Conservation (phyloP, 177 flowering plant species). For the Tripterygium wilfordii region DNA sequence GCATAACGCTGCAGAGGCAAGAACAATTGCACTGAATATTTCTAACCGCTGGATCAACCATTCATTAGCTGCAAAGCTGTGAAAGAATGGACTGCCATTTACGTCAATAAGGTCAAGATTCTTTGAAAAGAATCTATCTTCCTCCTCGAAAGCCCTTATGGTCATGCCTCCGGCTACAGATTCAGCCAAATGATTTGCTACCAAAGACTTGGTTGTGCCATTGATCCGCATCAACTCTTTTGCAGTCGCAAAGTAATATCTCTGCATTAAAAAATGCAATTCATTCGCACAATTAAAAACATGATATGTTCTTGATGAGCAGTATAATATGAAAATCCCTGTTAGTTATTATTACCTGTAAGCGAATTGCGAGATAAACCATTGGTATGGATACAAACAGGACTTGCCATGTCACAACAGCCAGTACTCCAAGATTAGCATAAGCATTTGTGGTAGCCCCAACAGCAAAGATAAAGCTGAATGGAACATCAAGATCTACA, state of each 20-base stretch:
- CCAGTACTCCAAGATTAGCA: constrained; percentile 49
- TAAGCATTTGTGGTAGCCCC: constrained; percentile 41
- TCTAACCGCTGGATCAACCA: constrained; percentile 65
- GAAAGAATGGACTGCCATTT: constrained; percentile 58
- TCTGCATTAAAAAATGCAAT: constrained; percentile 14
- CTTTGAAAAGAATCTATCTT: constrained; percentile 46
- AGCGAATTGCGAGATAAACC: constrained; percentile 35
- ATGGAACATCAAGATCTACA: constrained; percentile 58
- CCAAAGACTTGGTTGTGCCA: constrained; percentile 62
- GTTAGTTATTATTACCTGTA: constrained; percentile 53
- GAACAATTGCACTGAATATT: constrained; percentile 38
- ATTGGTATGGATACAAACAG: constrained; percentile 56
- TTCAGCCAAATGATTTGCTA: constrained; percentile 60
- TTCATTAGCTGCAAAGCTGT: constrained; percentile 51
- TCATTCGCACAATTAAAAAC: no score
- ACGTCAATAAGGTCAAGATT: constrained; percentile 37
- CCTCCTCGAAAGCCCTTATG: constrained; percentile 58
- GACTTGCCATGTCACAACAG: constrained; percentile 69
- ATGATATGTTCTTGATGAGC: no score
- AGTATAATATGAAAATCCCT: not conserved
- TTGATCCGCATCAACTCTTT: constrained; percentile 62
- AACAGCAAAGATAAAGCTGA: constrained; percentile 33
- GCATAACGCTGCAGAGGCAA: constrained; percentile 49
- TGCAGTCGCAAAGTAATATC: constrained; percentile 44
- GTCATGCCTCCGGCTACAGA: constrained; percentile 48